These are phyloP conservation scores for Artemisia tridentata DNA, from an alignment of 129 eudicot species.

Conservation along the genomic window DNA sequence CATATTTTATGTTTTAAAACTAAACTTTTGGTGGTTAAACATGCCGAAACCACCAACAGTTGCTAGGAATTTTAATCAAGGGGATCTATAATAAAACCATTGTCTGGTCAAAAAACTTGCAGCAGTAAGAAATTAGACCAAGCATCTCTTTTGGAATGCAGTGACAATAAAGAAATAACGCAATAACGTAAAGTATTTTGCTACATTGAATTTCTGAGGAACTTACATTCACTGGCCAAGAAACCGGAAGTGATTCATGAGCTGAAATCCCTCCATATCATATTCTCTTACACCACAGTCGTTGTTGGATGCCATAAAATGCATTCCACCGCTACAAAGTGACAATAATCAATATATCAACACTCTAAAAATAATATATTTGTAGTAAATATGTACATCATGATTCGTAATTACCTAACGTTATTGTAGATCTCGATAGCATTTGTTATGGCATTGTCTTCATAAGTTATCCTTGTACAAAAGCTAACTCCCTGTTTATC, in stretches of 20 bases:
- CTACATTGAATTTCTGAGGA: background rate
- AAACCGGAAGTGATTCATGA: conserved; percentile 57
- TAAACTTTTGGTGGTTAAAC: too few relatives aligned
- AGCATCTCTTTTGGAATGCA: too few relatives aligned
- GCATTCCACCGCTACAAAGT: conserved; percentile 58
- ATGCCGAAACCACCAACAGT: too few relatives aligned
- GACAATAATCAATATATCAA: background rate
- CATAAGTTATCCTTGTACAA: conserved; percentile 78
- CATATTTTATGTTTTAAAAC: too few relatives aligned
- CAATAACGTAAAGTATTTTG: too few relatives aligned
- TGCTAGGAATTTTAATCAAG: too few relatives aligned
- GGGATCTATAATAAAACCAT: background rate
- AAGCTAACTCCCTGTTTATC: conserved; percentile 80
- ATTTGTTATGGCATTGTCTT: conserved; percentile 90
- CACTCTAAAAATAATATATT: too few relatives aligned
- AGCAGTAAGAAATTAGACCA: too few relatives aligned
- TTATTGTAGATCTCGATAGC: conserved; percentile 72
- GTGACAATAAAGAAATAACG: background rate
- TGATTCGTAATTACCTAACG: conserved; percentile 41
- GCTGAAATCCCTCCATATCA: conserved; percentile 91
- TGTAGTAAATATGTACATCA: background rate
- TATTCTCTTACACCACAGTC: conserved; percentile 86
- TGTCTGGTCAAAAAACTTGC: too few relatives aligned
- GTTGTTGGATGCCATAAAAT: conserved; percentile 77
- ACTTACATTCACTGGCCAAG: conserved; percentile 96